phyloP scores from a whole-genome alignment of 2,329 filamentous ascomycete species.

The Calonectria naviculata region DNA sequence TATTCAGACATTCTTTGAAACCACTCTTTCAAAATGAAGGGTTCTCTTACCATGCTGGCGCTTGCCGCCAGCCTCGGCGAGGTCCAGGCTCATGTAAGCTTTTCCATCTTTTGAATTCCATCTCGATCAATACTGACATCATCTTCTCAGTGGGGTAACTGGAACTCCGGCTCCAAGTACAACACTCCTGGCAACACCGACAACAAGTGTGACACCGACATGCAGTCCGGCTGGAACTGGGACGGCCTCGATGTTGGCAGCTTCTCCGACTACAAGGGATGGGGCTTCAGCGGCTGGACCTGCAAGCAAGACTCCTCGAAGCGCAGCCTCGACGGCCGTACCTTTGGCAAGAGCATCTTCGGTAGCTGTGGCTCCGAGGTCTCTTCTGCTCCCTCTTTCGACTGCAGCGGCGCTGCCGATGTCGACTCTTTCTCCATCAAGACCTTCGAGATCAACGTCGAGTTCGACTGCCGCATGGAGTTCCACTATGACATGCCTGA shows the following conservation, averaged over 20 bases:
- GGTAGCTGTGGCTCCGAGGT: conserved; percentile 61
- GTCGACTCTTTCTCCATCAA: conserved; percentile 77
- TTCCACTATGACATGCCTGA: conserved; percentile 91
- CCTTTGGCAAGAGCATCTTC: conserved; percentile 69
- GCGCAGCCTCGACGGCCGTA: conserved; percentile 67
- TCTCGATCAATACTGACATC: conserved; percentile 18
- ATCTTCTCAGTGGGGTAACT: conserved; percentile 13
- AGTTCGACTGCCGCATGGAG: conserved; percentile 82
- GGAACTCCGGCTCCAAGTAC: conserved; percentile 60
- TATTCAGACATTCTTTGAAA: conserved; percentile 20
- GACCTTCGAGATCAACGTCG: conserved; percentile 77
- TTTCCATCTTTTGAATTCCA: conserved; percentile 12
- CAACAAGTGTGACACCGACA: conserved; percentile 80
- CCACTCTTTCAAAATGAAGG: conserved; percentile 60
- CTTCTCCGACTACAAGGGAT: conserved; percentile 76
- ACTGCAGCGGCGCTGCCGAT: conserved; percentile 44
- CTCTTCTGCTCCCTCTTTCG: conserved; percentile 68
- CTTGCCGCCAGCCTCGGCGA: conserved; percentile 62
- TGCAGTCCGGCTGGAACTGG: conserved; percentile 80
- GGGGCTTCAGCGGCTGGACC: conserved; percentile 78
- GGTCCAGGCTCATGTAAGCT: conserved; percentile 59
- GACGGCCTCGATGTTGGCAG: conserved; percentile 67
- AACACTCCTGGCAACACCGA: conserved; percentile 76
- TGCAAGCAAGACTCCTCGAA: conserved; percentile 71
- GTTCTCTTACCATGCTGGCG: conserved; percentile 58